Base-by-base conservation (phyloP, 2,329 filamentous ascomycete species). In the Calonectria multiphialidica region DNA sequence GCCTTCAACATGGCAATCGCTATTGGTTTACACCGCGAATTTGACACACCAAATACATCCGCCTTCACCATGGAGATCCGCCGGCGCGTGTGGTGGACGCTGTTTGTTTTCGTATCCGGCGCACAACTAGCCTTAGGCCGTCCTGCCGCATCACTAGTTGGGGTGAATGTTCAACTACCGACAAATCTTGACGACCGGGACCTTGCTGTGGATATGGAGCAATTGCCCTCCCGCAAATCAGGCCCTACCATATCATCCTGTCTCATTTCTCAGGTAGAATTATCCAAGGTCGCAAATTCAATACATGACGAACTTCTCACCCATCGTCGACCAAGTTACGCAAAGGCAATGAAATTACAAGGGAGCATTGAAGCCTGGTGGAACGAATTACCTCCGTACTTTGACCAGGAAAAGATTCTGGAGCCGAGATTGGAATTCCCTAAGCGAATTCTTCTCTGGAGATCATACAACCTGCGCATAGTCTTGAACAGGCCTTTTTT, bases 51-150 rank as follows among this genome's bases (percentile, higher is more conserved):
- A 1, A 71, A 23, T 2, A 33, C 75, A 1, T 66, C 67, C 0
- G 70, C 71, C 0, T 30, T 75, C 0, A 73, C 75, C 21, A 71
- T 49, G 13, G 74, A 75, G 49, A 75, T 72, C 3, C 55, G 74
- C 5, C 71, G 74, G 0, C 37, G 73, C 1, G 71, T 74, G 45
- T 75, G 74, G 74, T 75, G 74, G 74, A 45, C 42, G 1, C 21
- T 45, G 8, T 45, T 45, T 68, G 73, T 57, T 35, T 75, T 0
- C 74, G 68, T 18, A 47, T 75, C 3, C 55, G 7, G 73, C 73
- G 2, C 16, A 75, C 37, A 75, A 75, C 2, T 75, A 66, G 73
- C 74, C 73, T 0, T 70, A 71, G 16, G 74, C 59, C 28, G 74
- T 6, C 40, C 40, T n/a, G 40, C 40, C 40, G 40, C 40, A n/a